Evolutionary conservation across 2,329 filamentous ascomycete genomes (phyloP).

Genomic region (Chaetomium globosum): DNA sequence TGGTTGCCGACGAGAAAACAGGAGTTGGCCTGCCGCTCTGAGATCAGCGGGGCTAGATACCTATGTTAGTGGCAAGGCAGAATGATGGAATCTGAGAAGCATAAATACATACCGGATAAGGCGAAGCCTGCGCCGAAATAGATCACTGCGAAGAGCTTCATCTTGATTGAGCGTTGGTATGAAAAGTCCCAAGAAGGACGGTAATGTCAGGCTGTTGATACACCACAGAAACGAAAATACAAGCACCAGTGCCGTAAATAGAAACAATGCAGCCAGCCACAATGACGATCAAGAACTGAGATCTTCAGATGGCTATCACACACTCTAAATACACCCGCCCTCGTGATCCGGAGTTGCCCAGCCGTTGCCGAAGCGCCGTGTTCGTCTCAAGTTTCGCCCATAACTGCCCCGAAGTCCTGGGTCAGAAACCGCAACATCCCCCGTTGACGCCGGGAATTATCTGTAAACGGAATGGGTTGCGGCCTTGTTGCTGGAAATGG

Average conservation of each 20-base stretch:
- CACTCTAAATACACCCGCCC: neutral
- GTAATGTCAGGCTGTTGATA: neutral
- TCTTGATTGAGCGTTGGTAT: conserved; percentile 19
- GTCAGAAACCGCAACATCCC: neutral
- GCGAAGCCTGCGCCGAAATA: conserved; percentile 26
- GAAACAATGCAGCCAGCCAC: conserved; percentile 9
- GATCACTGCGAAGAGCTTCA: conserved; percentile 28
- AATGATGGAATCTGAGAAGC: too few species aligned
- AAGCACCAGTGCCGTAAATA: neutral
- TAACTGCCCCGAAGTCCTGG: neutral
- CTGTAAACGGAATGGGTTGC: conserved; percentile 7
- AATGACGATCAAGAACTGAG: neutral
- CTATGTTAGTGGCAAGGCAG: neutral
- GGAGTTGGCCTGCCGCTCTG: conserved; percentile 38
- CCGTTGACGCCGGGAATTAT: neutral
- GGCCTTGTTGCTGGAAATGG: neutral
- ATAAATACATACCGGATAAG: conserved; percentile 20
- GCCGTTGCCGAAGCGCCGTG: neutral
- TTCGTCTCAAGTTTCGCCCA: conserved; percentile 3
- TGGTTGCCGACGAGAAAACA: conserved; percentile 59
- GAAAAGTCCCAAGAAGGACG: neutral
- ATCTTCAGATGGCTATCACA: neutral
- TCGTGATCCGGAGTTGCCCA: neutral
- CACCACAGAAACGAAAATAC: neutral
- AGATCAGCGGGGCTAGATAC: conserved; percentile 25